Base-by-base conservation (phyloP, 1,284 basidiomycete species). In the Pterulicium gracile region DNA sequence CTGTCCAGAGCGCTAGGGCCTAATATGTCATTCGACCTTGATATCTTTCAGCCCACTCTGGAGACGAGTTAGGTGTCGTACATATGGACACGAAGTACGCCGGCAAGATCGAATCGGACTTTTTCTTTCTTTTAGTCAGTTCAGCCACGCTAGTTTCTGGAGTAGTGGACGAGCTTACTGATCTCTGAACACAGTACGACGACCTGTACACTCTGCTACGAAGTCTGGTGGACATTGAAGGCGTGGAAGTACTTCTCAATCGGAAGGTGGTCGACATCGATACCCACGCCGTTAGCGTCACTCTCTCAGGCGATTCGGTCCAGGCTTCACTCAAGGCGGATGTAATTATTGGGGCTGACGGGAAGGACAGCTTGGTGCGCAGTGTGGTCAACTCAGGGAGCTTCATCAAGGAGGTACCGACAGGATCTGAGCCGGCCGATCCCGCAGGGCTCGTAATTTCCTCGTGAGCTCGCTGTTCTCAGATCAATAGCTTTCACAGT, bases 261-360 rank as follows among this genome's bases (percentile, higher is more conserved):
- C 56, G 69, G 1, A 59, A 60, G 23, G 73, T 77, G n/a, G 56
- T 64, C 3, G 52, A 55, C 1, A 62, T 77, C 1, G 72, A 79
- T 47, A 61, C 69, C 10, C 58, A 57, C 40, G 23, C 53, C 2
- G 58, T 60, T 2, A 56, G 58, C 1, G 60, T 76, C 3, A 67
- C 61, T 0, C 61, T 72, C 27, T n/a, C n/a, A 53, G 61, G 19
- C n/a, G 27, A 32, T 32, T 10, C 7, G 10, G 27, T 7, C 10
- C 27, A 32, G 27, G n/a, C 27, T 32, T 54, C 51, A 1, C 39
- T 72, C n/a, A 43, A 54, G 5, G 67, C 65, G 0, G 75, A 79
- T 53, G 51, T 78, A 14, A 59, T 79, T 21, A 57, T 79, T 2
- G 76, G 70, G 12, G 75, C 75, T 2, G 77, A 79, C 54, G 77